phyloP scores from a whole-genome alignment of 495 filamentous ascomycete genomes.

The Penicillium cosmopolitanum region DNA sequence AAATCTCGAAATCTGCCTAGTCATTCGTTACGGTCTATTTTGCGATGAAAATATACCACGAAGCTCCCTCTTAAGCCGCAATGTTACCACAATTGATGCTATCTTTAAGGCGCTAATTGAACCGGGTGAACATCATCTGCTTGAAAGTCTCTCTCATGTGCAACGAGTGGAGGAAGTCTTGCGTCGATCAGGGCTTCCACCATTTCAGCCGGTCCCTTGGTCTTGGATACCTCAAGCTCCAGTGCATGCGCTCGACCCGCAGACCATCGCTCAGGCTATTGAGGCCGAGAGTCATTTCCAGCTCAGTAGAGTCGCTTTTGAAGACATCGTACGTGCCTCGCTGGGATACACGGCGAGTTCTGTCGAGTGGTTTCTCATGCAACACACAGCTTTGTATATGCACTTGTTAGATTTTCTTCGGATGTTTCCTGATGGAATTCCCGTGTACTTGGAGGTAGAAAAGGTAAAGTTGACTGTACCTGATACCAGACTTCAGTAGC shows the following conservation, averaged over 20 bases:
- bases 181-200: slow-evolving; percentile 31
- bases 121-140: slow-evolving; percentile 30
- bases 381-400: slow-evolving; percentile 44
- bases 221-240: slow-evolving; percentile 42
- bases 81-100: slow-evolving; percentile 34
- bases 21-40: slow-evolving; percentile 46
- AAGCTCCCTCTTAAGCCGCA: slow-evolving; percentile 36
- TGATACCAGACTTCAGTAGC: neutral
- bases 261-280: slow-evolving; percentile 38
- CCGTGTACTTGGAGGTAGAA: slow-evolving; percentile 40
- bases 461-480: slow-evolving; percentile 26
- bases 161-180: slow-evolving; percentile 52
- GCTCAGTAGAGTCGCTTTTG: slow-evolving; percentile 44
- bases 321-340: slow-evolving; percentile 46
- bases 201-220: slow-evolving; percentile 35
- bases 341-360: slow-evolving; percentile 37
- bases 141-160: slow-evolving; percentile 36
- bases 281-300: slow-evolving; percentile 49
- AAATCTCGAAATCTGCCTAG: slow-evolving; percentile 38
- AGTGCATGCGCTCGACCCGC: slow-evolving; percentile 23
- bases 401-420: slow-evolving; percentile 39
- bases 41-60: slow-evolving; percentile 41
- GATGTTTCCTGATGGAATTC: slow-evolving; percentile 38
- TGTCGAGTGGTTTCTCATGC: slow-evolving; percentile 49
- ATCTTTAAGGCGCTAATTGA: slow-evolving; percentile 34